Conservation (phyloP, 2,329 filamentous ascomycete genomes). For the Verticillium albo-atrum region DNA sequence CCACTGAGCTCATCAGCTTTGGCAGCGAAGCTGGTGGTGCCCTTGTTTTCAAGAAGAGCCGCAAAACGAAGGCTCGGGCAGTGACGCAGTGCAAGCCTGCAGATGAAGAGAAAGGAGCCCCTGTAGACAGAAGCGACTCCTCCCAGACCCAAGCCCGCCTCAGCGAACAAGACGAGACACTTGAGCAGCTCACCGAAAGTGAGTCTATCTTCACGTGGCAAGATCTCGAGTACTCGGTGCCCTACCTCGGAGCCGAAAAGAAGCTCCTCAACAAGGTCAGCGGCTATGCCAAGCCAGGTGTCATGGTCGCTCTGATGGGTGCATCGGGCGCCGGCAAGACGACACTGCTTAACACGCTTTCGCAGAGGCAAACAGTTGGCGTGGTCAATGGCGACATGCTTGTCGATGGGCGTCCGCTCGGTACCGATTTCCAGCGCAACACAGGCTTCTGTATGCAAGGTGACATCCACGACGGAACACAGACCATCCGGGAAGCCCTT, state of each 20-base stretch:
- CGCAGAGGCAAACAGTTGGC: constrained; percentile 43
- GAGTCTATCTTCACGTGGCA: constrained; percentile 74
- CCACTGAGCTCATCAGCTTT: constrained; percentile 68
- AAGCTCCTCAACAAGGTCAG: constrained; percentile 39
- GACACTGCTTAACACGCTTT: constrained; percentile 49
- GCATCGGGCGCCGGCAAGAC: constrained; percentile 54
- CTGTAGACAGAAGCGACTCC: too few species aligned
- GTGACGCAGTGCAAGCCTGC: too few species aligned
- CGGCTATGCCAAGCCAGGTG: constrained; percentile 75
- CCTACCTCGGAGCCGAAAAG: constrained; percentile 20
- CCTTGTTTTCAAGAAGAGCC: constrained; percentile 68
- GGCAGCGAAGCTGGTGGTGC: constrained; percentile 60
- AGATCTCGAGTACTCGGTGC: constrained; percentile 68
- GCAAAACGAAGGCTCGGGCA: too few species aligned
- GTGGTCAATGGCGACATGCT: constrained; percentile 46
- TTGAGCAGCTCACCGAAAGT: too few species aligned
- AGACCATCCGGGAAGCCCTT: constrained; percentile 42
- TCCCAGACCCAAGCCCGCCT: too few species aligned
- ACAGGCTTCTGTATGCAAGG: constrained; percentile 29
- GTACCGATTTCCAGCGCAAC: constrained; percentile 41
- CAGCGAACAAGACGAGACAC: too few species aligned
- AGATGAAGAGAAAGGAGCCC: too few species aligned
- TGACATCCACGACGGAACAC: neutral
- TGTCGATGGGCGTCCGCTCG: constrained; percentile 37
- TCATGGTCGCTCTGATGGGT: constrained; percentile 69